phyloP scores from a whole-genome alignment of 257 asterid species.

The Solanum piurae region DNA sequence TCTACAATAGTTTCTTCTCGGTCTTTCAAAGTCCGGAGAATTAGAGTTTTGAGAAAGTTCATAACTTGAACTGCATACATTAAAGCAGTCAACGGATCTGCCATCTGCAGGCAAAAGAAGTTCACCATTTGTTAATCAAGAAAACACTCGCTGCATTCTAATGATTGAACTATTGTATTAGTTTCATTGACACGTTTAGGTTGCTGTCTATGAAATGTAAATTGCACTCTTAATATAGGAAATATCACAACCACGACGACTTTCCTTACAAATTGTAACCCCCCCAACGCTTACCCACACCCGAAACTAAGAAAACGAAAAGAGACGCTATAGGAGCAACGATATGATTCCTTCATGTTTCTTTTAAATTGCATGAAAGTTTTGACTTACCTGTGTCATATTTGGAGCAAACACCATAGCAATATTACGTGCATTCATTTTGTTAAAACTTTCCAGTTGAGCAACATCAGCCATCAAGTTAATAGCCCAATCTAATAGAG shows the following conservation, averaged over 20 bases:
- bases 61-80: conserved; percentile 69
- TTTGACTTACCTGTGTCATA: conserved; percentile 62
- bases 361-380: background rate
- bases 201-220: background rate
- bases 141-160: background rate
- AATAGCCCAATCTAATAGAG: conserved; percentile 80
- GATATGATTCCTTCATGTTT: background rate
- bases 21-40: conserved; percentile 36
- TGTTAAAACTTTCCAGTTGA: conserved; percentile 58
- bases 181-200: background rate
- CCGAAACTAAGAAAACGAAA: background rate
- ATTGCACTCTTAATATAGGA: background rate
- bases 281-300: background rate
- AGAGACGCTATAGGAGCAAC: background rate
- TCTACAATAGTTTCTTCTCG: conserved; percentile 36
- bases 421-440: conserved; percentile 80
- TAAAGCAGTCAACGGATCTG: conserved; percentile 64
- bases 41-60: conserved; percentile 61
- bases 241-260: background rate
- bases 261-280: background rate
- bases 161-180: background rate
- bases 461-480: conserved; percentile 95
- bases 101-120: conserved; percentile 37
- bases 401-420: conserved; percentile 96
- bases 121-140: background rate